Conservation (phyloP, 306 rosid genomes). For the cucumber (Cucumis sativus) region DNA sequence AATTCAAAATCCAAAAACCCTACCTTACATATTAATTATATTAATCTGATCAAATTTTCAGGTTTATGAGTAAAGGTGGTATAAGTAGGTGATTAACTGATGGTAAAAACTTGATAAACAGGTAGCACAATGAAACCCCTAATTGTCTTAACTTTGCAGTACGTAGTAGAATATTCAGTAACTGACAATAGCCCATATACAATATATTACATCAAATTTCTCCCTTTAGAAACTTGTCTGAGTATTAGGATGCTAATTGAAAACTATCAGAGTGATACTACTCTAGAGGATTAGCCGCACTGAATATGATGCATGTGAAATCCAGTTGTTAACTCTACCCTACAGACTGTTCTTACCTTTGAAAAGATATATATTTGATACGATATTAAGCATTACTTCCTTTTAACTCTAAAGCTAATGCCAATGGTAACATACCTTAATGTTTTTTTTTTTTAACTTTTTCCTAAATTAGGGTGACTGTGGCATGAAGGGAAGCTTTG, state of each 20-base stretch:
- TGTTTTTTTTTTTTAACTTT: background rate
- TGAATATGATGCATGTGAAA: background rate
- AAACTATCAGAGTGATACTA: background rate
- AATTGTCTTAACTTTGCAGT: background rate
- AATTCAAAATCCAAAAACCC: too few species aligned
- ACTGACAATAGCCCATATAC: background rate
- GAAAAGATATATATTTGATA: background rate
- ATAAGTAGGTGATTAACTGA: background rate
- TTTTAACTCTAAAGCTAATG: background rate
- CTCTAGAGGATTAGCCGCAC: background rate
- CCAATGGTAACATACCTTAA: background rate
- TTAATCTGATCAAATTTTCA: background rate
- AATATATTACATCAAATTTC: background rate
- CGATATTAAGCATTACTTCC: background rate
- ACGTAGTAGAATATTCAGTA: background rate
- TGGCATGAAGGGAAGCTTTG: slow-evolving; percentile 83
- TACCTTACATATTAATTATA: background rate
- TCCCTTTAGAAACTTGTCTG: background rate
- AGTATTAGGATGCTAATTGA: background rate
- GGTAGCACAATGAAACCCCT: background rate
- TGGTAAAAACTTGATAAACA: background rate
- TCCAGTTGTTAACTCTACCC: background rate
- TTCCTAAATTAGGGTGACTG: slow-evolving; percentile 47
- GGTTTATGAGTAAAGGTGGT: background rate
- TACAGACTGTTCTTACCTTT: background rate